These are phyloP conservation scores for Macrolepiota albuminosa DNA, from an alignment of 768 basidiomycete species.

Conservation along the genomic window DNA sequence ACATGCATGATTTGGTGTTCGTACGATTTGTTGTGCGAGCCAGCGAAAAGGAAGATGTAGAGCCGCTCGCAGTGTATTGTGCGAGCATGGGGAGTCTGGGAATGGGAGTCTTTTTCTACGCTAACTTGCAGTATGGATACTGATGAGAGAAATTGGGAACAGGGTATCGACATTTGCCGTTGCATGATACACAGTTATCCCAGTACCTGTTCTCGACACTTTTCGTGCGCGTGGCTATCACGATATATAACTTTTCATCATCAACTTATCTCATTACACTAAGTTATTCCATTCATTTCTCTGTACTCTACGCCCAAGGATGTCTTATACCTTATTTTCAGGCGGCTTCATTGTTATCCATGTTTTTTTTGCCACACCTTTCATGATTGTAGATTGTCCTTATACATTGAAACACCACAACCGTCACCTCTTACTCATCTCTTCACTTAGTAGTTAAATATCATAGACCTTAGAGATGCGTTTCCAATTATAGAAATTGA, in stretches of 20 bases:
- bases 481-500: neutral
- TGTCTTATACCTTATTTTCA: neutral
- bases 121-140: neutral
- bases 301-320: neutral
- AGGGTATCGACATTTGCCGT: constrained; percentile 92
- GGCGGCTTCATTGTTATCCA: neutral
- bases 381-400: neutral
- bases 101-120: constrained; percentile 37
- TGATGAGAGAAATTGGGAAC: constrained; percentile 2
- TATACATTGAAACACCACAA: neutral
- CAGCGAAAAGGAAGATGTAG: constrained; percentile 53
- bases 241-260: constrained; percentile 2
- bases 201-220: constrained; percentile 92
- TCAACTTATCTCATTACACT: neutral
- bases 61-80: constrained; percentile 75
- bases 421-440: neutral
- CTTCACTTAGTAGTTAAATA: neutral
- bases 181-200: constrained; percentile 85
- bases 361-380: neutral
- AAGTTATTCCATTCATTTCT: neutral
- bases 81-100: constrained; percentile 70
- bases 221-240: constrained; percentile 68
- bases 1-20: constrained; percentile 83
- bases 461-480: neutral
- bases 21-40: constrained; percentile 75